Conservation (phyloP, 768 basidiomycete species). For the Pisolithus orientalis region DNA sequence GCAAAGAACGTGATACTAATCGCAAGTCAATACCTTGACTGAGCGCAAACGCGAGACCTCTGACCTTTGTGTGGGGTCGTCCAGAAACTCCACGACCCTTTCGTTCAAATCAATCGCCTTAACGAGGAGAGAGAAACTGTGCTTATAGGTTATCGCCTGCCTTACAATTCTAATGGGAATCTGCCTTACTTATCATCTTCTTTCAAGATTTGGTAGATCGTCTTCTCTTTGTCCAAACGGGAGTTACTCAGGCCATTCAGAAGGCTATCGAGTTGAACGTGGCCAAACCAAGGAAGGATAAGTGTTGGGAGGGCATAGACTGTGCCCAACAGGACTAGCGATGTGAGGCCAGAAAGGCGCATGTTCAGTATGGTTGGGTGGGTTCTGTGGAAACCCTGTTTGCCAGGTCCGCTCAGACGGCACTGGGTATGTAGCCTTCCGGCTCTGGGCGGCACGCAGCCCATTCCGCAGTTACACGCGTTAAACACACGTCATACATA, state of each 20-base stretch:
- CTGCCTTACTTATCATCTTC: slow-evolving; percentile 14
- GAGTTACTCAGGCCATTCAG: slow-evolving; percentile 1
- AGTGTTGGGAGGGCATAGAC: slow-evolving; percentile 14
- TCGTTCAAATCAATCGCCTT: slow-evolving; percentile 37
- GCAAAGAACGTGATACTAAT: slow-evolving; percentile 51
- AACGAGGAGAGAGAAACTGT: slow-evolving; percentile 35
- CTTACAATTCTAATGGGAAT: neutral
- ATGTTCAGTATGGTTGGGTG: slow-evolving; percentile 4
- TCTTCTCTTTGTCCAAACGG: slow-evolving; percentile 10
- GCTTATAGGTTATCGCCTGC: neutral
- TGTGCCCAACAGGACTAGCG: slow-evolving; percentile 9
- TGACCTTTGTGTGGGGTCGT: slow-evolving; percentile 34
- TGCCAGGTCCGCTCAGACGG: neutral
- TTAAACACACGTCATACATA: too few relatives aligned
- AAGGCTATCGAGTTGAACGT: slow-evolving; percentile 12
- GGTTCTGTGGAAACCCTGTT: neutral
- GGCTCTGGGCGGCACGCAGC: too few relatives aligned
- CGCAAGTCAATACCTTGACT: neutral
- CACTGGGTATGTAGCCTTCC: too few relatives aligned
- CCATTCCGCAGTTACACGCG: too few relatives aligned
- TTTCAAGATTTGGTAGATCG: slow-evolving; percentile 24
- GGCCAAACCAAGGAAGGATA: slow-evolving; percentile 18
- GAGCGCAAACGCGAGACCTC: slow-evolving; percentile 2
- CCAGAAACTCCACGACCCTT: slow-evolving; percentile 31
- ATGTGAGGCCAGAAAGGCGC: slow-evolving; percentile 7